phyloP scores from a whole-genome alignment of 441 rosid species.

The Macaranga tanarius region DNA sequence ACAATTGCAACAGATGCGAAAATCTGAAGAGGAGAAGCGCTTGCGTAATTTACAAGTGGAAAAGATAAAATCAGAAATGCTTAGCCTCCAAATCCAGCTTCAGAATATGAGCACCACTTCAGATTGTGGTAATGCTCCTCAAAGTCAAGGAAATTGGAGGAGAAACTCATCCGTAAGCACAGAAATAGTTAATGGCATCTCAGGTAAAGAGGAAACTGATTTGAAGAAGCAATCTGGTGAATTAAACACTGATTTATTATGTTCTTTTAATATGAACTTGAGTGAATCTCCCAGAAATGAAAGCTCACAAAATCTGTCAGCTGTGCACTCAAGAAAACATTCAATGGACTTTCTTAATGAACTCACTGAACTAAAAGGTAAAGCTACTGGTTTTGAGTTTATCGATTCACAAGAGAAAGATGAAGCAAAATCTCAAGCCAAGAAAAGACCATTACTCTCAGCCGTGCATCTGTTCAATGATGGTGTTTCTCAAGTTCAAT shows the following conservation, averaged over 20 bases:
- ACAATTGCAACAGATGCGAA: slow-evolving; percentile 81
- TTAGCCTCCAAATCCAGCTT: slow-evolving; percentile 88
- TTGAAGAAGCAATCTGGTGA: slow-evolving; percentile 44
- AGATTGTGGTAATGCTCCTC: slow-evolving; percentile 46
- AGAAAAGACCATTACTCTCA: slow-evolving; percentile 65
- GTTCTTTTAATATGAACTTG: slow-evolving; percentile 46
- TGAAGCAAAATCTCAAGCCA: slow-evolving; percentile 42
- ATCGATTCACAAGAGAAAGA: slow-evolving; percentile 41
- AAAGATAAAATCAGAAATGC: slow-evolving; percentile 97
- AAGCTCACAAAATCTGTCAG: slow-evolving; percentile 38
- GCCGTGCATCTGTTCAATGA: slow-evolving; percentile 80
- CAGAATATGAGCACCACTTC: slow-evolving; percentile 56
- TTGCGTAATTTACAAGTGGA: slow-evolving; percentile 92
- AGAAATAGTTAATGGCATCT: slow-evolving; percentile 33
- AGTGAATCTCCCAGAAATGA: slow-evolving; percentile 47
- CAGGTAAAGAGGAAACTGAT: slow-evolving; percentile 42
- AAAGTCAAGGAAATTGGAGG: slow-evolving; percentile 66
- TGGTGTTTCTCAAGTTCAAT: slow-evolving; percentile 93
- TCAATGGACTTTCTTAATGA: slow-evolving; percentile 47
- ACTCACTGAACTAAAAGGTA: slow-evolving; percentile 60
- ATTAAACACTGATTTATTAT: slow-evolving; percentile 44
- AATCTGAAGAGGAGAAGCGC: slow-evolving; percentile 77
- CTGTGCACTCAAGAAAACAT: slow-evolving; percentile 42
- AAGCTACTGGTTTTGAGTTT: slow-evolving; percentile 35
- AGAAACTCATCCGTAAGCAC: slow-evolving; percentile 48